Evolutionary conservation across 1,284 basidiomycete species (phyloP), one percentile per base, ranked within the genome.

Genomic region (Ceratobasidium sp.): DNA sequence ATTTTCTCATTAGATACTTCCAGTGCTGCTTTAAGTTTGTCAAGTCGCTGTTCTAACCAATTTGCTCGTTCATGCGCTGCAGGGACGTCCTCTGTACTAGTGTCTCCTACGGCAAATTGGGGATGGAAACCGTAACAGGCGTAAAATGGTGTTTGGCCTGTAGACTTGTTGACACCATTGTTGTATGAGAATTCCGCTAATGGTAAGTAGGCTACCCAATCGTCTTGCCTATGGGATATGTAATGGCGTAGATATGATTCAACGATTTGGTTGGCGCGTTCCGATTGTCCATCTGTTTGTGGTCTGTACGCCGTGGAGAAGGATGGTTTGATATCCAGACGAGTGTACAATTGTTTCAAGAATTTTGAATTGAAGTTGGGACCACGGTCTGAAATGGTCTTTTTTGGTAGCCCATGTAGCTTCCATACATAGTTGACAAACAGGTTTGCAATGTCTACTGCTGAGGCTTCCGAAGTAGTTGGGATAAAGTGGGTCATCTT

Each of bases 231-330:
- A 31, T 79, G 76, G 13, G 67, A 45, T 20, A 35, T 56, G 53
- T 75, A 81, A 56, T 33, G 28, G 0, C 80, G 76, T 7, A 80
- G 73, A 37, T 76, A 78, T 8, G 78, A 78, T 65, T 83, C 82
- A 0, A 84, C 37, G 0, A 49, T 53, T 58, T 83, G 82, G 76
- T 84, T 84, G 5, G 81, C 78, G 0, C 78, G 45, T 77, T 85
- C 82, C 0, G 82, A 82, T 53, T 84, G 82, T 0, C 84, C 82
- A 64, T 85, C 81, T 0, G 82, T 81, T 58, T 84, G 78, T 0
- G 82, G 83, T 60, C 82, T 82, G 53, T 79, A 83, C 0, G 83
- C 80, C 0, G 82, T 83, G 1, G 80, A 80, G 23, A 78, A 75
- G 64, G 35, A 75, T 49, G 49, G 80, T 47, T 54, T 67, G 60